Conservation (phyloP, 805 yeast genomes). For the Starmerella kuoi region DNA sequence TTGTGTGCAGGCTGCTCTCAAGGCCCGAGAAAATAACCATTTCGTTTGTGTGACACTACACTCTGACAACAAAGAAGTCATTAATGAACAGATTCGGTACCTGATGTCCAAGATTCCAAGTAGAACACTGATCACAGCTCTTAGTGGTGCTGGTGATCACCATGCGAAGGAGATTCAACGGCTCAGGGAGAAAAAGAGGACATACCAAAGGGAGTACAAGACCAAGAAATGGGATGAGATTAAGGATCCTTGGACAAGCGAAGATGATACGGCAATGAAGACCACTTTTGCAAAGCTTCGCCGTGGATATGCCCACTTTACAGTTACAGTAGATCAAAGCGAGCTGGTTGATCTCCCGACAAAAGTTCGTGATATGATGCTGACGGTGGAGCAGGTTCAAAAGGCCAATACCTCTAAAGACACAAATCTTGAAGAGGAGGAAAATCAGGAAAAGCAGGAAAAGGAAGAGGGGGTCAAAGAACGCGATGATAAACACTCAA, state of each 20-base stretch:
- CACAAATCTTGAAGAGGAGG: too few species aligned
- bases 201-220: constrained; percentile 36
- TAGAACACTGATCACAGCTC: constrained; percentile 42
- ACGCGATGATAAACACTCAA: too few species aligned
- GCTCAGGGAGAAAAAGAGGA: constrained; percentile 36
- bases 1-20: constrained; percentile 2
- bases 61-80: neutral
- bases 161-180: constrained; percentile 37
- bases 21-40: neutral
- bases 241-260: constrained; percentile 41
- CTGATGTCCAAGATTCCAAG: constrained; percentile 45
- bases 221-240: constrained; percentile 35
- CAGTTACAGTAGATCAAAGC: constrained; percentile 24
- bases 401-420: too few species aligned
- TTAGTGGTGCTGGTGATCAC: constrained; percentile 49
- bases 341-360: constrained; percentile 2
- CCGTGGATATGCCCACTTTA: constrained; percentile 45
- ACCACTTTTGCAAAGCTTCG: constrained; percentile 43
- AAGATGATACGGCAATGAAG: constrained; percentile 38
- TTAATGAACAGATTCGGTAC: constrained; percentile 37
- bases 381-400: too few species aligned
- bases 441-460: too few species aligned
- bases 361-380: neutral
- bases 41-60: constrained; percentile 9
- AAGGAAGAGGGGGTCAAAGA: too few species aligned